These are phyloP conservation scores for Cercospora sp. DNA, from an alignment of 2,329 filamentous ascomycete species.

Conservation along the genomic window DNA sequence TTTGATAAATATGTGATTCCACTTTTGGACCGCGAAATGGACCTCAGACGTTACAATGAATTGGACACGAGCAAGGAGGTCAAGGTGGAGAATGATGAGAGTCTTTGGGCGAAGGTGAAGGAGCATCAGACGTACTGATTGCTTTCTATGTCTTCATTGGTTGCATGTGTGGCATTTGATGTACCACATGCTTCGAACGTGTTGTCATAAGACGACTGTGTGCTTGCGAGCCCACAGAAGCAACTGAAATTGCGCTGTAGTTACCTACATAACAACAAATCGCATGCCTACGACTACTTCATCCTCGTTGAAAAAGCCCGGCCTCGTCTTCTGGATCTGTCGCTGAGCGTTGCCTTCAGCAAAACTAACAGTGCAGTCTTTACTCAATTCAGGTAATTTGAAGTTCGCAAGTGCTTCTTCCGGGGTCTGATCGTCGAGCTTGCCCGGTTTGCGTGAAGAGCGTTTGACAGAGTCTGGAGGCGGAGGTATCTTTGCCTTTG, in stretches of 20 bases:
- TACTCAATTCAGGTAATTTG: constrained; percentile 27
- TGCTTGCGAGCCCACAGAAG: not conserved
- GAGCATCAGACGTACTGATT: constrained; percentile 37
- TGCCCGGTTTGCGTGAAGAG: not conserved
- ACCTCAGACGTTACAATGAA: constrained; percentile 68
- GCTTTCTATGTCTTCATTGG: not conserved
- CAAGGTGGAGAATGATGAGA: constrained; percentile 37
- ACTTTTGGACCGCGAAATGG: constrained; percentile 67
- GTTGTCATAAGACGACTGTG: not conserved
- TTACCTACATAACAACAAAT: constrained; percentile 41
- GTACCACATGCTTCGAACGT: not conserved
- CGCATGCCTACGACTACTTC: constrained; percentile 46
- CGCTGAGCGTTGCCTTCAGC: constrained; percentile 37
- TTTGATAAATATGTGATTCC: constrained; percentile 74
- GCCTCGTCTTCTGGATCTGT: constrained; percentile 43
- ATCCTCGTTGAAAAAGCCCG: constrained; percentile 45
- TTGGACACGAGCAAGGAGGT: constrained; percentile 53
- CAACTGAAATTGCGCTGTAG: not conserved
- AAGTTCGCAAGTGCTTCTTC: constrained; percentile 26
- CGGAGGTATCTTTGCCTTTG: not conserved
- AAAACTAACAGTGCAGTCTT: constrained; percentile 31
- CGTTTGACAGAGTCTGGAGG: not conserved
- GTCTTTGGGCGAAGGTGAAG: constrained; percentile 40
- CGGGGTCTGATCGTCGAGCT: constrained; percentile 7
- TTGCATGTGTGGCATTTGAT: not conserved